Conservation (phyloP, 1,284 basidiomycete species). For the Cronartium quercuum region DNA sequence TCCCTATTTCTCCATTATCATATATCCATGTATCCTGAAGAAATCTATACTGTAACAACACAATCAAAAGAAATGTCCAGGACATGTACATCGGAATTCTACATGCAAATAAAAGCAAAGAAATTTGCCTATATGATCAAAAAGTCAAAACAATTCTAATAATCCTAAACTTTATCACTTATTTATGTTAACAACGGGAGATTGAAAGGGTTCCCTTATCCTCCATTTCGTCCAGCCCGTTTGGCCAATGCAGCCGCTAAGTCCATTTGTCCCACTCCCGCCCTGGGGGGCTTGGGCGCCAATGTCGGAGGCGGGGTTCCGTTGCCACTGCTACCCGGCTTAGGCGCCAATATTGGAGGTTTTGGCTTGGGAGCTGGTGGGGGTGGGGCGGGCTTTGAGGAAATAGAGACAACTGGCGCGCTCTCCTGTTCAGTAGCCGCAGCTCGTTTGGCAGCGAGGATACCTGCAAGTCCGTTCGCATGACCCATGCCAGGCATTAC, state of each 20-base stretch:
- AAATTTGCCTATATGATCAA: too few relatives aligned
- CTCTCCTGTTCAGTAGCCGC: constrained; percentile 42
- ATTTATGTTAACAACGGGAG: too few relatives aligned
- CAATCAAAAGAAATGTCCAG: too few relatives aligned
- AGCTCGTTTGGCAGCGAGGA: constrained; percentile 51
- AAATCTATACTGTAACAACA: too few relatives aligned
- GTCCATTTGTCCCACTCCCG: constrained; percentile 66
- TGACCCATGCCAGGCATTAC: constrained; percentile 51
- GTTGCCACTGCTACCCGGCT: constrained; percentile 47
- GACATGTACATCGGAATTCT: too few relatives aligned
- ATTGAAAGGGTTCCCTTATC: too few relatives aligned
- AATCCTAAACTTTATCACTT: too few relatives aligned
- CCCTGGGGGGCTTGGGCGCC: constrained; percentile 55
- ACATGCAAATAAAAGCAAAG: too few relatives aligned
- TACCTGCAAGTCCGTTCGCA: constrained; percentile 50
- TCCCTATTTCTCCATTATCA: too few relatives aligned
- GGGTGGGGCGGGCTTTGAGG: constrained; percentile 42
- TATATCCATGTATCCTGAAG: too few relatives aligned
- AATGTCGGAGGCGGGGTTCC: constrained; percentile 51
- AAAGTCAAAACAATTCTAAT: too few relatives aligned
- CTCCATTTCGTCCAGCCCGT: constrained; percentile 24
- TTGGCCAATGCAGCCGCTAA: constrained; percentile 59
- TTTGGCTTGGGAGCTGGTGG: constrained; percentile 52
- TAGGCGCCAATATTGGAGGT: constrained; percentile 52
- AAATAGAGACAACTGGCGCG: neutral